Conservation (phyloP, 257 asterid genomes). For the Perilla frutescens region DNA sequence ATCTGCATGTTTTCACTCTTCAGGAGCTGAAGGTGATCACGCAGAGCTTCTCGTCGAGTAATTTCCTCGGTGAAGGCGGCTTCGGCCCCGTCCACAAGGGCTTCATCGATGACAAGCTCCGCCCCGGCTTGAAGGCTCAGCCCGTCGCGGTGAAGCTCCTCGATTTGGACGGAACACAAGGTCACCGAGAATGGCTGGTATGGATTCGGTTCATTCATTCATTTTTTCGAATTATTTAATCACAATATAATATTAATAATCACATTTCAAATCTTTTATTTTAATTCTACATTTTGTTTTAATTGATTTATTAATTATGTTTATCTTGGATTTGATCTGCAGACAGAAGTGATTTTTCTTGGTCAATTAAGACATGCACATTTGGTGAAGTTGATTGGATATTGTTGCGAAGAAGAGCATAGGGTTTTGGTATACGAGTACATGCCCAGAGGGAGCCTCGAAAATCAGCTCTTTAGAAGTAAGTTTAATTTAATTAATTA, state of each 20-base stretch:
- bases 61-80: conserved; percentile 92
- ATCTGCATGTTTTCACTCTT: conserved; percentile 67
- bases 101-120: conserved; percentile 78
- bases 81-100: conserved; percentile 99
- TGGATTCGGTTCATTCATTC: neutral
- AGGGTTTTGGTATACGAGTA: conserved; percentile 88
- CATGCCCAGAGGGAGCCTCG: conserved; percentile 97
- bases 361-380: conserved; percentile 88
- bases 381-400: conserved; percentile 93
- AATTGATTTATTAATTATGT: neutral
- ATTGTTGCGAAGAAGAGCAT: conserved; percentile 95
- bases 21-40: conserved; percentile 87
- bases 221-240: too few relatives aligned
- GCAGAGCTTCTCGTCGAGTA: conserved; percentile 70
- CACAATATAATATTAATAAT: too few relatives aligned
- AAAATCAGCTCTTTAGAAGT: conserved; percentile 92
- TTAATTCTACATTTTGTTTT: neutral
- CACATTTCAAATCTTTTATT: neutral
- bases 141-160: conserved; percentile 95
- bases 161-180: conserved; percentile 89
- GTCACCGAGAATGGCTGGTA: conserved; percentile 98
- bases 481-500: conserved; percentile 27
- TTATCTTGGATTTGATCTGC: conserved; percentile 13
- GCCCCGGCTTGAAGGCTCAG: conserved; percentile 90
- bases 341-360: conserved; percentile 87